A percentile compares a stretch with the other conserved stretches of the same genome.
Evolutionary conservation across 495 filamentous ascomycete genomes (phyloP).

Genomic region (Neurospora pannonica): DNA sequence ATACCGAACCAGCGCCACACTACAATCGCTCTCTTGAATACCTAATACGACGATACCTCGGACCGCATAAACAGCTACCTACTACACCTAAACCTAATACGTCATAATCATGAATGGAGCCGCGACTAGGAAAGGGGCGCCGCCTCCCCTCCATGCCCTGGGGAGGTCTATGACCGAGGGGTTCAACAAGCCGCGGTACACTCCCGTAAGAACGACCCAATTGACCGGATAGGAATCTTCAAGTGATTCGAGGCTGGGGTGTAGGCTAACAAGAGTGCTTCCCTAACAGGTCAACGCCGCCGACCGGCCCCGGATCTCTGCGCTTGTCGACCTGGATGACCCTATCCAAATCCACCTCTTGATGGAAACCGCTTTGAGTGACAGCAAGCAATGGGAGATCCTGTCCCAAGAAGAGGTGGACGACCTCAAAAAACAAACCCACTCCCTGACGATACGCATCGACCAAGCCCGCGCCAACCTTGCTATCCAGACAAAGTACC

Average conservation of each 20-base stretch:
- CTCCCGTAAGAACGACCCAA: slow-evolving; percentile 32
- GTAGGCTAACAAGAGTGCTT: not conserved
- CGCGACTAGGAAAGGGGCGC: slow-evolving; percentile 8
- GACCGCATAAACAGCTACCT: not conserved
- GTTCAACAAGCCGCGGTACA: slow-evolving; percentile 32
- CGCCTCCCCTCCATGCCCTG: not conserved
- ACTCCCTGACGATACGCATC: slow-evolving; percentile 59
- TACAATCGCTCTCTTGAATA: not conserved
- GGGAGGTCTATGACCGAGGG: not conserved
- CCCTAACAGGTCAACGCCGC: slow-evolving; percentile 3
- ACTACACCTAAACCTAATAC: not conserved
- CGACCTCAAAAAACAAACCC: slow-evolving; percentile 74
- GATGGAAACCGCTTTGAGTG: slow-evolving; percentile 84
- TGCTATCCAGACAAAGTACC: slow-evolving; percentile 84
- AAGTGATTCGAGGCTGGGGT: not conserved
- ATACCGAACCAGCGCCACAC: not conserved
- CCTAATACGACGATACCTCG: not conserved
- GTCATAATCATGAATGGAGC: slow-evolving; percentile 10
- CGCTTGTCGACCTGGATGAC: slow-evolving; percentile 41
- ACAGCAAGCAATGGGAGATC: slow-evolving; percentile 75
- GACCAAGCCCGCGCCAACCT: slow-evolving; percentile 72
- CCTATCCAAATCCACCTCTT: slow-evolving; percentile 69
- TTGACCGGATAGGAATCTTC: not conserved
- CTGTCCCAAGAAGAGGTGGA: slow-evolving; percentile 88
- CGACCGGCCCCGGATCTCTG: slow-evolving; percentile 29